These are phyloP conservation scores for Carpinus viminea DNA, from an alignment of 306 rosid genomes.

Conservation along the genomic window DNA sequence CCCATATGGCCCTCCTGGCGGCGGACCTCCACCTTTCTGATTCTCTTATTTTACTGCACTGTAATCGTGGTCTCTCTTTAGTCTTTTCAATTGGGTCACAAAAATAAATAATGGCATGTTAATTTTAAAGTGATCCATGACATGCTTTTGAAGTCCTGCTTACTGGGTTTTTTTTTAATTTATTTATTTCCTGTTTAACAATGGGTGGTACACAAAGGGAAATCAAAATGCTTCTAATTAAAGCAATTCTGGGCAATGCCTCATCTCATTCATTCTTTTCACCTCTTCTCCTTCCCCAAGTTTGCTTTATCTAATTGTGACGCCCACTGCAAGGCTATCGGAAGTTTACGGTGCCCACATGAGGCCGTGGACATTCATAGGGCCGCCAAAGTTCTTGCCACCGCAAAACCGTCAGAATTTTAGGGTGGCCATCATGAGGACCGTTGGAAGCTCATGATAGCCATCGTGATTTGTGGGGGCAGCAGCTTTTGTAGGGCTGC, in stretches of 20 bases:
- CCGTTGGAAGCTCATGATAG: too few species aligned
- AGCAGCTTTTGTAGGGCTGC: too few species aligned
- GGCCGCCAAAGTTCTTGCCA: too few species aligned
- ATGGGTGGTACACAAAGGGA: not conserved
- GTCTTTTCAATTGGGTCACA: not conserved
- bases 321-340: too few species aligned
- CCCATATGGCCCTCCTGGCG: conserved; percentile 50
- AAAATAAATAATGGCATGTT: not conserved
- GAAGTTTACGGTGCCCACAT: too few species aligned
- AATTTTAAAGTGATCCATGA: not conserved
- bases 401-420: too few species aligned
- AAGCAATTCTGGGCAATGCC: not conserved
- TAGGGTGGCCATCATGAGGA: too few species aligned
- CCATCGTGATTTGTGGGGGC: too few species aligned
- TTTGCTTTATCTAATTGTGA: too few species aligned
- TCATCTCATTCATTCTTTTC: too few species aligned
- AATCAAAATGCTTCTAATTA: not conserved
- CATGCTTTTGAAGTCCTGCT: not conserved
- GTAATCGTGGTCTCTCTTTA: not conserved
- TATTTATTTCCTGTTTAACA: not conserved
- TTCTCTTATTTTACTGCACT: not conserved
- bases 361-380: too few species aligned
- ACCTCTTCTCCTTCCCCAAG: too few species aligned
- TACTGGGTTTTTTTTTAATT: not conserved
- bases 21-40: conserved; percentile 45